Conservation (phyloP, 31 red algal genomes). For the Endocladia muricata region DNA sequence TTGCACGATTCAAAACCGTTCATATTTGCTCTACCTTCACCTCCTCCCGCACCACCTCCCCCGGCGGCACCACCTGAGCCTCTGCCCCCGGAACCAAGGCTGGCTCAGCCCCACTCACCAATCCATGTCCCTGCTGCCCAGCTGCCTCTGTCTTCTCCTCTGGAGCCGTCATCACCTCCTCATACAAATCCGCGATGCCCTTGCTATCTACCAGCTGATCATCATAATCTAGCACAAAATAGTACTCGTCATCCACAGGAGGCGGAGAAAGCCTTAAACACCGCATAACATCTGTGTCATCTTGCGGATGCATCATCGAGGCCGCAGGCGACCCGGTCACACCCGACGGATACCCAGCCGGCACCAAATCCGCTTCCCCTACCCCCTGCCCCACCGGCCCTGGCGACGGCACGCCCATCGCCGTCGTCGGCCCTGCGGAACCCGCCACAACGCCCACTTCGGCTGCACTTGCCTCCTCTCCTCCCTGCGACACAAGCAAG, state of each 20-base stretch:
- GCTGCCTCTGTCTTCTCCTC: too few species aligned
- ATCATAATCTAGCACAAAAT: slow-evolving; percentile 38
- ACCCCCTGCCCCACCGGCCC: slow-evolving; percentile 1
- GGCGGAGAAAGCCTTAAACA: slow-evolving; percentile 42
- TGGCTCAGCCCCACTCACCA: too few species aligned
- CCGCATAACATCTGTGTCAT: slow-evolving; percentile 47
- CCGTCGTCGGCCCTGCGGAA: too few species aligned
- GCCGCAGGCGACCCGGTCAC: background rate
- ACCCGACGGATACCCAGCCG: too few species aligned
- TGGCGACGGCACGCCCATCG: slow-evolving; percentile 2
- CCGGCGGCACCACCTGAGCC: too few species aligned
- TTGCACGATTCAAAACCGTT: too few species aligned
- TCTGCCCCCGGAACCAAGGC: too few species aligned
- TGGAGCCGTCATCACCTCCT: slow-evolving; percentile 33
- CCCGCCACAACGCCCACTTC: too few species aligned
- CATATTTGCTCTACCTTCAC: too few species aligned
- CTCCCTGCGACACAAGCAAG: slow-evolving; percentile 79
- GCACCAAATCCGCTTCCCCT: background rate
- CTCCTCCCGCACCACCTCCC: too few species aligned
- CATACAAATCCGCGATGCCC: slow-evolving; percentile 61
- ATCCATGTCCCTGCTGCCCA: too few species aligned
- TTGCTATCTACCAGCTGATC: slow-evolving; percentile 32
- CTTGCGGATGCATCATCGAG: background rate
- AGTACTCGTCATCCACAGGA: slow-evolving; percentile 47
- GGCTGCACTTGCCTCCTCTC: slow-evolving; percentile 11